These are phyloP conservation scores for Nakazawaea ernobii DNA, from an alignment of 805 yeast genomes.

Conservation along the genomic window DNA sequence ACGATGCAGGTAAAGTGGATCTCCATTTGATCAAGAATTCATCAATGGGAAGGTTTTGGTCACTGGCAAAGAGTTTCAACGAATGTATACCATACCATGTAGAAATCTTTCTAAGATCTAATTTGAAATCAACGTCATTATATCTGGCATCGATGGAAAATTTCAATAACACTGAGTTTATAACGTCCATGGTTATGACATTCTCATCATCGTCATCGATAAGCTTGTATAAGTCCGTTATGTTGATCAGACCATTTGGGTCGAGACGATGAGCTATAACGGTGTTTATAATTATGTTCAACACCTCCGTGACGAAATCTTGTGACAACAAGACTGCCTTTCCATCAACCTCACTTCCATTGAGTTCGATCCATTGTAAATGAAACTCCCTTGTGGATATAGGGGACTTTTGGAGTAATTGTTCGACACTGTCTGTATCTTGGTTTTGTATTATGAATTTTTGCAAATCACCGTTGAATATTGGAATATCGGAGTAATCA, in stretches of 20 bases:
- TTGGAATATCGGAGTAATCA: constrained; percentile 26
- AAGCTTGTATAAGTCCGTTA: constrained; percentile 16
- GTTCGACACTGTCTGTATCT: constrained; percentile 21
- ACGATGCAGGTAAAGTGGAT: constrained; percentile 26
- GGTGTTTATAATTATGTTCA: constrained; percentile 11
- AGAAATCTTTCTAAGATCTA: constrained; percentile 41
- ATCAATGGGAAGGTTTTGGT: constrained; percentile 18
- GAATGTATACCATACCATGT: constrained; percentile 61
- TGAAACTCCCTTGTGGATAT: constrained; percentile 52
- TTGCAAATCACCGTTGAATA: constrained; percentile 27
- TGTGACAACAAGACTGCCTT: constrained; percentile 26
- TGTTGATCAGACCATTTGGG: neutral
- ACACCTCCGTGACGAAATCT: constrained; percentile 10
- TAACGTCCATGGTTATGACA: constrained; percentile 30
- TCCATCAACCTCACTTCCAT: constrained; percentile 53
- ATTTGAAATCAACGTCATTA: constrained; percentile 19
- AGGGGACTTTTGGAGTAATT: constrained; percentile 39
- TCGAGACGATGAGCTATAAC: constrained; percentile 11
- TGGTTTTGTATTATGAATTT: constrained; percentile 10
- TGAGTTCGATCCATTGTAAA: constrained; percentile 41
- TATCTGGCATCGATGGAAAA: constrained; percentile 29
- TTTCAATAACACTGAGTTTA: constrained; percentile 43
- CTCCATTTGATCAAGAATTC: constrained; percentile 65
- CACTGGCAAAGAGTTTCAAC: constrained; percentile 23
- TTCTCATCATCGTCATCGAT: constrained; percentile 22